Base-by-base conservation (phyloP, 192 early-diverging fungal genomes). In the Borealophlyctis nickersoniae region DNA sequence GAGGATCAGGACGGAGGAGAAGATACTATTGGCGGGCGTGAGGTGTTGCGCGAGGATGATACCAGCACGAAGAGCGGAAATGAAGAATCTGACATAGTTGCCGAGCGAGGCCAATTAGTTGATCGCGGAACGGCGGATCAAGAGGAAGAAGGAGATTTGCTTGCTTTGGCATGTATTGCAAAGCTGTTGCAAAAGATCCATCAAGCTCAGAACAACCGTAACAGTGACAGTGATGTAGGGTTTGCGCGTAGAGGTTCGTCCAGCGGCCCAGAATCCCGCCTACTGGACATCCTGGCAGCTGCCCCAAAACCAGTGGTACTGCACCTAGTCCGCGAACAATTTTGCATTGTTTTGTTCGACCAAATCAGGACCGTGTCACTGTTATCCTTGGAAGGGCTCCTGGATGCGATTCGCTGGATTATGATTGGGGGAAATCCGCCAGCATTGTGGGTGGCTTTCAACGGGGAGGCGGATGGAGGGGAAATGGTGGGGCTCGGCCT, bases 141-240 rank as follows among this genome's bases (percentile, higher is more conserved):
- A 14, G 56, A 52, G 11, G 51, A 50, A 33, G 66, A 68, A 55
- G 66, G 58, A 1, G 66, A 68, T 34, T 2, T 52, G 19, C 16
- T 68, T n/a, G 57, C 66, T 3, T 68, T 57, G 66, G 52, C 24
- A 24, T 68, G 66, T 28, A 48, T 68, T 29, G 50, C 36, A 16
- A 48, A 34, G 16, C 39, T 68, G 28, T 19, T 50, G 30, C 48
- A 60, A 1, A 31, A 23, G 4, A 68, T 68, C 4, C 23, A 60
- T 26, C 66, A n/a, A n/a, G n/a, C n/a, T n/a, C n/a, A n/a, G n/a
- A n/a, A n/a, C n/a, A n/a, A n/a, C n/a, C n/a, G n/a, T n/a, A n/a
- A n/a, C n/a, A n/a, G n/a, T n/a, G n/a, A n/a, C n/a, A n/a, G n/a
- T n/a, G n/a, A n/a, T n/a, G n/a, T n/a, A n/a, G n/a, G n/a, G n/a